Evolutionary conservation across 495 filamentous ascomycete species (phyloP).

Genomic region (Neurospora tetraspora): DNA sequence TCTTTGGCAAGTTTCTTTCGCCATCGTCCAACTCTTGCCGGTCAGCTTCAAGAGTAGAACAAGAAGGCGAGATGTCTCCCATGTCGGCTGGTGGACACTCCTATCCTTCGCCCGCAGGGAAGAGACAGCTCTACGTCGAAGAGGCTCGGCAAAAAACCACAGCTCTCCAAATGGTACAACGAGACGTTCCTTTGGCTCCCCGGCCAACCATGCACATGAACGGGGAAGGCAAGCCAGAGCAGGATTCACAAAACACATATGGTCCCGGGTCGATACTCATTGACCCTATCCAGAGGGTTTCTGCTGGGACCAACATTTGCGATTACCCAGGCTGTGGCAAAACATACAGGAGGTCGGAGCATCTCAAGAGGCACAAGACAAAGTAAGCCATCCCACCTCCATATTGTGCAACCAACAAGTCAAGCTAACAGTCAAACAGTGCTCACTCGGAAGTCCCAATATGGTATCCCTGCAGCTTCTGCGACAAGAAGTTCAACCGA

Average conservation of each 20-base stretch:
- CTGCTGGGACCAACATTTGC: slow-evolving; percentile 14
- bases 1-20: slow-evolving; percentile 8
- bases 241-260: slow-evolving; percentile 1
- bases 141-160: slow-evolving; percentile 23
- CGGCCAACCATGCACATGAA: neutral
- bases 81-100: neutral
- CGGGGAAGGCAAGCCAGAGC: neutral
- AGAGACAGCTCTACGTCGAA: slow-evolving; percentile 14
- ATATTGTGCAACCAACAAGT: neutral
- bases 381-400: neutral
- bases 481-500: slow-evolving; percentile 13
- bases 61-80: neutral
- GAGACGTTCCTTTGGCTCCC: neutral
- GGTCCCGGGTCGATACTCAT: neutral
- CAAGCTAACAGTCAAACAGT: neutral
- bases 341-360: slow-evolving; percentile 51
- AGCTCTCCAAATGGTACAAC: slow-evolving; percentile 24
- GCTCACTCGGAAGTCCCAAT: neutral
- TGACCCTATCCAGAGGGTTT: neutral
- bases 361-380: slow-evolving; percentile 49
- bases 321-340: slow-evolving; percentile 25
- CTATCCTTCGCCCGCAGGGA: neutral
- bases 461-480: slow-evolving; percentile 5
- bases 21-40: neutral
- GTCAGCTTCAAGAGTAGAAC: neutral